Base-by-base conservation (phyloP, 2,329 filamentous ascomycete species). In the Botrytis paeoniae region DNA sequence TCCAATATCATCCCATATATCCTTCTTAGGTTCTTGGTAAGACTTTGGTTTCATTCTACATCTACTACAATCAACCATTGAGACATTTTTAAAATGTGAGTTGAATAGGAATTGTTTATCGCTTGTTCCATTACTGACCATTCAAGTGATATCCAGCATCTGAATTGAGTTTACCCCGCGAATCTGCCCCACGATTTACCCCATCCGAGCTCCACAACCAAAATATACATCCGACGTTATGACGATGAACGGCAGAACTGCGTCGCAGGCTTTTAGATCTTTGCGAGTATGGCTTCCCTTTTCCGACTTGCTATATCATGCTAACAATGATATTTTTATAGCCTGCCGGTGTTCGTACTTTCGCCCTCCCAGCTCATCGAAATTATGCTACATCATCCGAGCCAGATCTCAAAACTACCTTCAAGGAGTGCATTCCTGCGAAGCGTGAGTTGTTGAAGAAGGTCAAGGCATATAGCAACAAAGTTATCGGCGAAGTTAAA, bases 371-470 rank as follows among this genome's bases (percentile, higher is more conserved):
- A 71, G 76, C 80, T 73, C 80, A 82, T 72, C 87, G 92, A 80
- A 85, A 82, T 82, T 95, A 94, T 85, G 89, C 92, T 76, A 89
- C 93, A 61, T 86, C 92, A 71, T 87, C 93, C 73, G 95, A 98
- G 83, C 93, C 93, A 74, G 93, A 95, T 81, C 90, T 99, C 80
- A 99, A 98, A 85, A 86, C 93, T 70, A 93, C 93, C 22, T 89
- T 99, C 77, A 92, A 90, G 80, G 89, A 91, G 78, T 89, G 90
- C 74, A 97, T 99, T 78, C 96, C 96, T 48, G 94, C 91, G 75
- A 98, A 98, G 86, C 91, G 95, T 70, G 95, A 97, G 83, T 91
- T 98, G 32, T 85, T 98, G 79, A 96, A 97, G 85, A 93, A 95
- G 83, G 93, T 98, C 85, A 98, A 98, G 86, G 89, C 91, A 73